A percentile compares a stretch with the other conserved stretches of the same genome.
These are phyloP conservation scores for Penicillium sp. DNA, from an alignment of 2,329 filamentous ascomycete species.

Conservation along the genomic window DNA sequence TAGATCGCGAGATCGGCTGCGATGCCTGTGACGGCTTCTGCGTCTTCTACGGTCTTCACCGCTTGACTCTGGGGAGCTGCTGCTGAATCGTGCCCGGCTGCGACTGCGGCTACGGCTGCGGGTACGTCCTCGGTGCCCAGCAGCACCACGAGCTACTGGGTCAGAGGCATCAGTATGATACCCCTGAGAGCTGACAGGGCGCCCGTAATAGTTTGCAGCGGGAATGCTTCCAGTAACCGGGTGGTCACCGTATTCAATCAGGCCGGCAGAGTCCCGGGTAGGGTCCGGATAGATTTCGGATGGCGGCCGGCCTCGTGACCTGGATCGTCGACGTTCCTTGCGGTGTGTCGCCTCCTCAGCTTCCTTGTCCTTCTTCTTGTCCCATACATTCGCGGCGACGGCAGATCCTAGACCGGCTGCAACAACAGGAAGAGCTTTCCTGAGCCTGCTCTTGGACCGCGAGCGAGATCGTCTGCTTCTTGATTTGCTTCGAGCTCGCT, in stretches of 20 bases:
- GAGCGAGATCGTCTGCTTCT: constrained; percentile 53
- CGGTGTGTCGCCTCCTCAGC: constrained; percentile 47
- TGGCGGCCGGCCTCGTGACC: constrained; percentile 50
- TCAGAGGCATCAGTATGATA: constrained; percentile 51
- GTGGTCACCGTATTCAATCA: constrained; percentile 69
- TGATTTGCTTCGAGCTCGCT: constrained; percentile 63
- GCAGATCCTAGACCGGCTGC: constrained; percentile 66
- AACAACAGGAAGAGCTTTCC: constrained; percentile 63
- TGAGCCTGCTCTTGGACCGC: constrained; percentile 60
- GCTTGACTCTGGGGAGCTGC: constrained; percentile 42
- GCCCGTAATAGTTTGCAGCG: constrained; percentile 52
- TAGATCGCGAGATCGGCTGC: constrained; percentile 49
- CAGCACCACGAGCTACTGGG: constrained; percentile 41
- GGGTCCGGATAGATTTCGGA: constrained; percentile 48
- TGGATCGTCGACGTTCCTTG: constrained; percentile 48
- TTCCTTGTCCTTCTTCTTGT: constrained; percentile 62
- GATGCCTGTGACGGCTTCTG: constrained; percentile 38
- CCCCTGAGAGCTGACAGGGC: constrained; percentile 42
- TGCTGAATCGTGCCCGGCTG: constrained; percentile 39
- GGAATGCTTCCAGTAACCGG: constrained; percentile 63
- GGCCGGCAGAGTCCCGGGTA: constrained; percentile 50
- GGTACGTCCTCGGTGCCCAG: constrained; percentile 45
- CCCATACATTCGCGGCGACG: constrained; percentile 65
- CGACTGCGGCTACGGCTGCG: constrained; percentile 55
- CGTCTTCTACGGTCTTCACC: constrained; percentile 39